Base-by-base conservation (phyloP, 2,329 filamentous ascomycete genomes). In the Fusarium begoniae region DNA sequence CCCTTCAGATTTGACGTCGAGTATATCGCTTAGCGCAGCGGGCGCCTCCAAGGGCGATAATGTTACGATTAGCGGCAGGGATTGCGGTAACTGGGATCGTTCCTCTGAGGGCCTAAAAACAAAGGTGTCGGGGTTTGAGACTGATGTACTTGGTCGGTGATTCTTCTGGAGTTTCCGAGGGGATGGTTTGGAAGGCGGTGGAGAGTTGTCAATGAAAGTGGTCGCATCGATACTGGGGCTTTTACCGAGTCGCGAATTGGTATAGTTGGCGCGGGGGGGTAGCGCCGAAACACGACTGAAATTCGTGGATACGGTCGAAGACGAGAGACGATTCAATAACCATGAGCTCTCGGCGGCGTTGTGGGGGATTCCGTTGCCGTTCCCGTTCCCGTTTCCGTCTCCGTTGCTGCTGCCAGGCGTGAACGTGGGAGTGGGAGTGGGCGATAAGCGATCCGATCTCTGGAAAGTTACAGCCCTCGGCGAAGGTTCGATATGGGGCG, bases 311-410 rank as follows among this genome's bases (percentile, higher is more conserved):
- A 82, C 79, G 57, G 87, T 88, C 20, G 88, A 89, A 26, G 83
- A 81, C 47, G 87, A 88, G 87, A 87, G 88, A 77, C 87, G 85
- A 77, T 89, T 86, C 69, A 87, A 82, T 71, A 85, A 85, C 78
- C 84, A 85, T 45, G 86, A 82, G 50, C 82, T 81, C 64, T 88
- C 85, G 77, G 81, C 66, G 50, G 74, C 63, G 71, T 77, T 84
- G 70, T 82, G 69, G 69, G 80, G 81, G 61, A 79, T 80, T 58
- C 64, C 53, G 47, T 70, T 41, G 8, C 51, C 8, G 51, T 50
- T 79, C 51, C 66, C 15, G 53, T 51, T 79, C 51, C 66, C 53
- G 47, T 48, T 79, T 44, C 65, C 55, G 47, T 48, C 79, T 48
- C 65, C 53, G 47, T 67, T 43, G 18, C 51, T 41, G 51, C 51